These are phyloP conservation scores for Naganishia sp. DNA, from an alignment of 1,284 basidiomycete genomes.

Conservation along the genomic window DNA sequence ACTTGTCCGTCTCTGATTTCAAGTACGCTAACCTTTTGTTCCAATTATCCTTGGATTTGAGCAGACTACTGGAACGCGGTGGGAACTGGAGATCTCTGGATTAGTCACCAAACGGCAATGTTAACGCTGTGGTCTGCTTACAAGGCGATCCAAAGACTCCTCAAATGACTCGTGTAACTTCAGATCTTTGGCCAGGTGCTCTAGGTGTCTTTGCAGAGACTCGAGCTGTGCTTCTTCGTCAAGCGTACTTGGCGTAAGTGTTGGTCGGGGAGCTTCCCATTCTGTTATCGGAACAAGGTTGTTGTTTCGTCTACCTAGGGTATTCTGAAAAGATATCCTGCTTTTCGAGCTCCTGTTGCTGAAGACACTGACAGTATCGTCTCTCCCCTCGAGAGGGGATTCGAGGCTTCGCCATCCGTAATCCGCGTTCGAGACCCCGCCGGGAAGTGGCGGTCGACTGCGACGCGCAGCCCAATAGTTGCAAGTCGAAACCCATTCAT, in stretches of 20 bases:
- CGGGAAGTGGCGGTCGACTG: constrained; percentile 88
- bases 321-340: constrained; percentile 30
- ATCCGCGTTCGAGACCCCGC: constrained; percentile 98
- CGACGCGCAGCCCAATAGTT: constrained; percentile 97
- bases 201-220: constrained; percentile 76
- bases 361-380: constrained; percentile 66
- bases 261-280: constrained; percentile 86
- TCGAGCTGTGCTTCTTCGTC: constrained; percentile 91
- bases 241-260: constrained; percentile 77
- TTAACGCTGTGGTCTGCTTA: constrained; percentile 51
- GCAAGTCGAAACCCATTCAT: constrained; percentile 97
- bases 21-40: constrained; percentile 85
- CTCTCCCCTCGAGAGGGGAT: constrained; percentile 56
- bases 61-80: constrained; percentile 68
- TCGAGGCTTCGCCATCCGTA: constrained; percentile 74
- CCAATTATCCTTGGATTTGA: constrained; percentile 86
- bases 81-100: constrained; percentile 65
- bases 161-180: constrained; percentile 80
- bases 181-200: constrained; percentile 72
- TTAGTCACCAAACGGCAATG: constrained; percentile 2
- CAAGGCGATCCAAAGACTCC: constrained; percentile 77
- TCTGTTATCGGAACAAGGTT: constrained; percentile 56
- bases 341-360: constrained; percentile 58
- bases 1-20: constrained; percentile 89
- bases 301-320: constrained; percentile 28